These are phyloP conservation scores for Gremmenia infestans DNA, from an alignment of 2,329 filamentous ascomycete genomes.

Conservation along the genomic window DNA sequence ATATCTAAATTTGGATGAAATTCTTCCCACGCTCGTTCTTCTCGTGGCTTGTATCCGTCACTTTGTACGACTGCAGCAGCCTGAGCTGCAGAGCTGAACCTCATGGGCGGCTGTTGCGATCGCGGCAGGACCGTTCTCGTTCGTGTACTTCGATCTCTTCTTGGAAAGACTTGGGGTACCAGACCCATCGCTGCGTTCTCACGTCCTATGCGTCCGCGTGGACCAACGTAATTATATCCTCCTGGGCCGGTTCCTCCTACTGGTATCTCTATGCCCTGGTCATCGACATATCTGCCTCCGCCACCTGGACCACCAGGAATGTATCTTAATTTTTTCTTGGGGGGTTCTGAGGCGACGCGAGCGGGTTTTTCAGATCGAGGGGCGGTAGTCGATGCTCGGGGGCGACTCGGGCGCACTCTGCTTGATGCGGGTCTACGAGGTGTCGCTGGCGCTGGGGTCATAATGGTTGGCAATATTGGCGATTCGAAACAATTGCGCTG, in stretches of 20 bases:
- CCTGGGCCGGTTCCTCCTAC: conserved; percentile 44
- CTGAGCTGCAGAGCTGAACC: conserved; percentile 50
- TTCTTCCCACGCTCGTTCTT: conserved; percentile 96
- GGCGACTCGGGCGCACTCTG: conserved; percentile 22
- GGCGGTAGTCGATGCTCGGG: conserved; percentile 20
- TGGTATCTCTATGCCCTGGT: conserved; percentile 58
- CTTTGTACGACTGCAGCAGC: conserved; percentile 85
- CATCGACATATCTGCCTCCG: conserved; percentile 77
- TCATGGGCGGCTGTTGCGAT: conserved; percentile 44
- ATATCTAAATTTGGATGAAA: conserved; percentile 96
- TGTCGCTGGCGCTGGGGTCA: conserved; percentile 23
- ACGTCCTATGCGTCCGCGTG: conserved; percentile 49
- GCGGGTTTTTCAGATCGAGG: conserved; percentile 22
- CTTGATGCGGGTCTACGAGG: conserved; percentile 25
- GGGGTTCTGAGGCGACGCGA: conserved; percentile 32
- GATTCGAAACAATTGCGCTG: background rate
- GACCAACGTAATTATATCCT: conserved; percentile 45
- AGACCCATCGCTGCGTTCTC: conserved; percentile 44
- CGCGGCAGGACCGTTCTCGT: conserved; percentile 47
- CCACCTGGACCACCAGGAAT: conserved; percentile 83
- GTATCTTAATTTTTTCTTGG: conserved; percentile 68
- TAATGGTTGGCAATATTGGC: conserved; percentile 3
- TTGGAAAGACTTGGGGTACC: conserved; percentile 40
- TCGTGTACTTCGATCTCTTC: conserved; percentile 51
- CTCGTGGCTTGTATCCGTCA: conserved; percentile 94